A percentile compares a stretch with the other conserved stretches of the same genome.
Evolutionary conservation across 2,329 filamentous ascomycete genomes (phyloP).

Genomic region (Cytospora mali): DNA sequence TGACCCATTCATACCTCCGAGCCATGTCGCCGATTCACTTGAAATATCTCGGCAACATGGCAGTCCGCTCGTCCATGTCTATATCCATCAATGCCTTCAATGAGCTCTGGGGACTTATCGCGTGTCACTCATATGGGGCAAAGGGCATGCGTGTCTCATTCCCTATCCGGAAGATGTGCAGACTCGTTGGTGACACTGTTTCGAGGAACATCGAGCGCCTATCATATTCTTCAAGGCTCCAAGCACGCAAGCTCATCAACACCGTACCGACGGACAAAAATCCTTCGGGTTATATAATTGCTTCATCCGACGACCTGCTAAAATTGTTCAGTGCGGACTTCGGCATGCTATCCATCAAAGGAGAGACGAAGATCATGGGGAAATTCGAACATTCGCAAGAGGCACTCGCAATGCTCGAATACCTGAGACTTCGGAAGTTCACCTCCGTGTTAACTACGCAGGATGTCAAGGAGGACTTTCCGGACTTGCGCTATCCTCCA

Average conservation of each 20-base stretch:
- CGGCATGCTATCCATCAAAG: constrained; percentile 79
- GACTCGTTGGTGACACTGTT: constrained; percentile 81
- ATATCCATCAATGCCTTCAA: constrained; percentile 87
- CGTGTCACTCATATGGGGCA: constrained; percentile 78
- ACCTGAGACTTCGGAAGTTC: constrained; percentile 74
- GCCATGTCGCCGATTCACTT: constrained; percentile 91
- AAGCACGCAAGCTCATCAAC: constrained; percentile 86
- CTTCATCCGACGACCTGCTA: constrained; percentile 82
- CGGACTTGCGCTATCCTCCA: constrained; percentile 76
- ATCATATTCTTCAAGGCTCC: constrained; percentile 81
- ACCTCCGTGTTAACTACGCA: constrained; percentile 77
- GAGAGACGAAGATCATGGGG: constrained; percentile 87
- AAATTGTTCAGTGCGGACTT: constrained; percentile 87
- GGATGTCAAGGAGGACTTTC: constrained; percentile 76
- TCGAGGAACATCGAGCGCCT: constrained; percentile 86
- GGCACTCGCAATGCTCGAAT: constrained; percentile 81
- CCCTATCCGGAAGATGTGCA: constrained; percentile 89
- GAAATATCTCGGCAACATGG: constrained; percentile 88
- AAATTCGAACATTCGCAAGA: constrained; percentile 77
- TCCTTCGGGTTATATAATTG: constrained; percentile 86
- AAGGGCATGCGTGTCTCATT: constrained; percentile 90
- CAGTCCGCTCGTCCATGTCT: constrained; percentile 91
- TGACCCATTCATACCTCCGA: constrained; percentile 81
- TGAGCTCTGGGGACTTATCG: constrained; percentile 85
- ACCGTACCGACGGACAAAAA: constrained; percentile 79